Percentiles rank a stretch among this genome's conserved stretches.
These are phyloP conservation scores for Metrosideros polymorpha DNA, from an alignment of 441 rosid species.

Conservation along the genomic window DNA sequence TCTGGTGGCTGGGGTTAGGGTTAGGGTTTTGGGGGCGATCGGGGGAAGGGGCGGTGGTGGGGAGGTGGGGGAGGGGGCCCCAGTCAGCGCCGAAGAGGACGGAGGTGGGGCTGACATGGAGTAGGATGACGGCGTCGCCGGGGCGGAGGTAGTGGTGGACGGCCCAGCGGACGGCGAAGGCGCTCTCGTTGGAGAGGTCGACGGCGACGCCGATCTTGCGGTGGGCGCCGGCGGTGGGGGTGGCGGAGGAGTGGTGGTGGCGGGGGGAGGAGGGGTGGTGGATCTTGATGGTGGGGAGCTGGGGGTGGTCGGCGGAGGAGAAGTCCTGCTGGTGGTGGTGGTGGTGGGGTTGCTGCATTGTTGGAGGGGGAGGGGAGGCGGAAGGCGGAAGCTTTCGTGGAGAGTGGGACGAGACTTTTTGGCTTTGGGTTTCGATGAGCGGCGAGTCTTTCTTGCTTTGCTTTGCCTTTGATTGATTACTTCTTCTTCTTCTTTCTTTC, in stretches of 20 bases:
- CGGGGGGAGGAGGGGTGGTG: constrained; percentile 18
- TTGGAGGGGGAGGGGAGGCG: not conserved
- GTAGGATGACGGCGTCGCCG: constrained; percentile 77
- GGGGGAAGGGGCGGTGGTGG: not conserved
- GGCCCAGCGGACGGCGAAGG: constrained; percentile 78
- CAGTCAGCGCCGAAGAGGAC: constrained; percentile 90
- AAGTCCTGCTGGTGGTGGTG: not conserved
- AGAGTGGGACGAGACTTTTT: too few relatives aligned
- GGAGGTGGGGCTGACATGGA: constrained; percentile 84
- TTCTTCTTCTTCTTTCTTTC: not conserved
- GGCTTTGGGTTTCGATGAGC: too few relatives aligned
- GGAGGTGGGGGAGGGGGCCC: constrained; percentile 65
- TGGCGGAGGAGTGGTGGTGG: constrained; percentile 10
- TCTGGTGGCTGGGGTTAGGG: not conserved
- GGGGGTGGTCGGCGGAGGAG: constrained; percentile 1
- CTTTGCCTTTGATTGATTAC: too few relatives aligned
- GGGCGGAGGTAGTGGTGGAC: constrained; percentile 77
- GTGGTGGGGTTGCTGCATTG: not conserved
- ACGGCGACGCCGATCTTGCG: constrained; percentile 82
- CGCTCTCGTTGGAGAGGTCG: constrained; percentile 79
- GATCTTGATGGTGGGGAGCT: constrained; percentile 14
- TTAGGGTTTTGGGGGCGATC: not conserved
- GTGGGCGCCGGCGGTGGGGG: constrained; percentile 49
- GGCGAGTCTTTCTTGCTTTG: not conserved
- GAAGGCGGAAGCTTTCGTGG: too few relatives aligned